Conservation (phyloP, 371 early-diverging fungal species). For the Mortierella sp. region DNA sequence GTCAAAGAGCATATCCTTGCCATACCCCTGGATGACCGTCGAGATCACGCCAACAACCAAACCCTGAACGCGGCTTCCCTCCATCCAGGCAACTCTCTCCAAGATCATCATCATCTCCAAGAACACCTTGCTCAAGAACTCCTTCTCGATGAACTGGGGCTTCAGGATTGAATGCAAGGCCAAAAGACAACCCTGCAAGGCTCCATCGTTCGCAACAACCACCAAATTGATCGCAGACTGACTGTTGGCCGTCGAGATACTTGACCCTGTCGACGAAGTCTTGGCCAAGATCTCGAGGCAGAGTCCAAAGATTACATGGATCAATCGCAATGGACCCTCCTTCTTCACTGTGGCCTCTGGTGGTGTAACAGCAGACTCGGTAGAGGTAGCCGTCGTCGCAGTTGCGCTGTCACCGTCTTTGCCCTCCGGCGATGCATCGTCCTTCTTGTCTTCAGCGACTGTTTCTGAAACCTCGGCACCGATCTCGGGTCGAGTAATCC, state of each 20-base stretch:
- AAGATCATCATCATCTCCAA: constrained; percentile 57
- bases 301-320: constrained; percentile 52
- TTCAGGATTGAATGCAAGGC: constrained; percentile 46
- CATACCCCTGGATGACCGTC: constrained; percentile 47
- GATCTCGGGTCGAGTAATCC: constrained; percentile 35
- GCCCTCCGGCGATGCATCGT: neutral
- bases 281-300: constrained; percentile 57
- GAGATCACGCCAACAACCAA: constrained; percentile 45
- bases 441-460: neutral
- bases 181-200: constrained; percentile 47
- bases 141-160: constrained; percentile 29
- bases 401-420: neutral
- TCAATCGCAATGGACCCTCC: constrained; percentile 22
- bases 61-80: constrained; percentile 48
- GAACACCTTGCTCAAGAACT: constrained; percentile 39
- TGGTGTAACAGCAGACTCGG: neutral
- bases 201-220: constrained; percentile 32
- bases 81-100: constrained; percentile 57
- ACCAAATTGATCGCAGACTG: constrained; percentile 36
- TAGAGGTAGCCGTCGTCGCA: neutral
- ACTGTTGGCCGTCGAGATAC: constrained; percentile 14
- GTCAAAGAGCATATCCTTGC: constrained; percentile 39
- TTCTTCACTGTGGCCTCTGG: neutral
- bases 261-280: constrained; percentile 42
- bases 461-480: neutral